Base-by-base conservation (phyloP, 192 early-diverging fungal genomes). In the Coemansia sp. region DNA sequence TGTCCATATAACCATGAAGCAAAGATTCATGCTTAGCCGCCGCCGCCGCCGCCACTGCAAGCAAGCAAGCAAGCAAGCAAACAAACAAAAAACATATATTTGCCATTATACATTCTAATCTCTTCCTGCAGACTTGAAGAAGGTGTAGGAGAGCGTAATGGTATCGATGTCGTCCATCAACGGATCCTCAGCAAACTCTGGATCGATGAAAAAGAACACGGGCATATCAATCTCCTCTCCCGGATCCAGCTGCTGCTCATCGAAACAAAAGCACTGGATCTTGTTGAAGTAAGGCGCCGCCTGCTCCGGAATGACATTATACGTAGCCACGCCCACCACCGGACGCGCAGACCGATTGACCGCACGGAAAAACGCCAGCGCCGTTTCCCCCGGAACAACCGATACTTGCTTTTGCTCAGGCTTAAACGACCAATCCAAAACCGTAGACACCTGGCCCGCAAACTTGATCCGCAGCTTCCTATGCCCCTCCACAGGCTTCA, bases 261-360 rank as follows among this genome's bases (percentile, higher is more conserved):
- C 96, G 79, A 99, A 99, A 67, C 96, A 99, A 56, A 99, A 99
- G 64, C 96, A 99, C 64, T 99, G 96, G 50, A 99, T 94, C 78
- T 99, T 99, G 83, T 99, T 99, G 60, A 99, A 99, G 50, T 99
- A 94, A 54, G 86, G 90, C 10, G 89, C 96, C 0, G 89, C 92
- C 58, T 91, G 88, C 45, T 84, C 80, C 3, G 96, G 96, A 5
- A 91, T 85, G 17, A 99, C 94, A 57, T 93, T 94, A 53, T 99
- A 99, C 1, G 96, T 99, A 3, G 91, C 90, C 51, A 99, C 88
- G 10, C 96, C 96, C 46, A 96, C 85, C 32, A 99, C 84, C 55
- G 93, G 90, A 53, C 91, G 82, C 22, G 86, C 79, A 20, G 87
- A 84, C 28, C 80, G 78, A 72, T 93, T 96, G 58, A 88, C 83